Evolutionary conservation across 2,329 filamentous ascomycete species (phyloP), one percentile per base, ranked within the genome.

Genomic region (Stemphylium vesicarium): DNA sequence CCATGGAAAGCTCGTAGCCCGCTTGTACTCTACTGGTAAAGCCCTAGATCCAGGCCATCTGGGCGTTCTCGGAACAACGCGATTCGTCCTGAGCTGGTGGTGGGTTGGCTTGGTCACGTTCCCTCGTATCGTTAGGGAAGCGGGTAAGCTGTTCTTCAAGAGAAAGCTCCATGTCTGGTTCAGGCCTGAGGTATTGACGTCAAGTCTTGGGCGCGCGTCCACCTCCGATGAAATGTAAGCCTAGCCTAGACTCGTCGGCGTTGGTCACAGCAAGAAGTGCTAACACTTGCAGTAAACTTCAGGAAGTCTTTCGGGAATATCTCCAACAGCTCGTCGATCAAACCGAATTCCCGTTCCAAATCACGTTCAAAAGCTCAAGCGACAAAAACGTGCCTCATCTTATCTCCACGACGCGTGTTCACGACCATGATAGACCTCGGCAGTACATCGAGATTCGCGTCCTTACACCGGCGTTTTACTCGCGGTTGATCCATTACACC

Each of bases 31-130:
- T 0, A 77, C 80, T 2, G 80, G 77, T 0, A 53, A 73, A 10
- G 77, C 83, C 1, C 57, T 85, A 5, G 80, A 89, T 42, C 82
- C 86, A 0, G 65, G 63, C 0, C 64, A 65, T 0, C 77, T 88
- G 70, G 76, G 71, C 0, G n/a, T 70, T 0, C 50, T 72, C 33
- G 74, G 80, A 5, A 84, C 79, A 51, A 16, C 76, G 0, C 62
- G 38, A 3, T 86, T 89, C 56, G 59, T 88, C 3, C 53, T 70
- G 2, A 66, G 70, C 1, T 91, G 88, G 87, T 87, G 83, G 79
- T 89, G 86, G 87, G 83, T 89, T 9, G 86, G 85, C 2, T 80
- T 90, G 24, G 76, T 83, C 20, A 90, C 87, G 0, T 85, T 88
- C 59, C 87, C 87, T 1, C 80, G 88, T 22, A 90, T 90, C 41